Evolutionary conservation across 768 basidiomycete species (phyloP), one percentile per base, ranked within the genome.

Genomic region (Kwoniella bestiolae): DNA sequence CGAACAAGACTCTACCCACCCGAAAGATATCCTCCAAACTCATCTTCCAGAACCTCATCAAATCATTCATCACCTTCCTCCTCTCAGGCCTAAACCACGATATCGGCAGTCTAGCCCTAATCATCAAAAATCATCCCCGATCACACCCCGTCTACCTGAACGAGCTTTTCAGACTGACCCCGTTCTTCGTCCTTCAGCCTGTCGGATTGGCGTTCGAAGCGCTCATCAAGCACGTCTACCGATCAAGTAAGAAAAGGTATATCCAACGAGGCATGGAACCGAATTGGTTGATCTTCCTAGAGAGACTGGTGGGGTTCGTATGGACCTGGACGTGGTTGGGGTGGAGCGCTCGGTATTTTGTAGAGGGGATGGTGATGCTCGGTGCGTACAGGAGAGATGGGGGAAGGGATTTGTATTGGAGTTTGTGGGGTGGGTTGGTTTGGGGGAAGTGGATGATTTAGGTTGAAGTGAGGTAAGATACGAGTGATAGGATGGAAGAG

Each of bases 241-340:
- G 75, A 38, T n/a, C 34, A 28, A 61, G 45, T 52, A 32, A 58
- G 28, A 28, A 28, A 25, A 34, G 2, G 49, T 11, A 18, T 41
- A 18, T 11, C 3, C 12, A 44, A 47, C 44, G 52, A 32, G 44
- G 11, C 29, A 49, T n/a, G 7, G 52, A 63, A 16, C 70, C 72
- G 3, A 52, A 18, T 6, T 72, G 71, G 68, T 28, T 74, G 38
- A 46, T 71, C 11, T 51, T 60, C 11, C 3, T 60, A 3, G 75
- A 77, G 50, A 26, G 75, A 31, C 5, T 66, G 11, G 14, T 71
- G 4, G 73, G 75, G 0, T 77, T 77, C 44, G 60, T 66, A 1
- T 67, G 58, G 66, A 73, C 71, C 1, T 77, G 75, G 75, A 56
- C 63, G 38, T 77, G 68, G 69, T 50, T 77, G 9, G 75, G 75